Percentiles rank a stretch among this genome's conserved stretches.
Conservation (phyloP, 345 rosid genomes). For the Corchorus capsularis region DNA sequence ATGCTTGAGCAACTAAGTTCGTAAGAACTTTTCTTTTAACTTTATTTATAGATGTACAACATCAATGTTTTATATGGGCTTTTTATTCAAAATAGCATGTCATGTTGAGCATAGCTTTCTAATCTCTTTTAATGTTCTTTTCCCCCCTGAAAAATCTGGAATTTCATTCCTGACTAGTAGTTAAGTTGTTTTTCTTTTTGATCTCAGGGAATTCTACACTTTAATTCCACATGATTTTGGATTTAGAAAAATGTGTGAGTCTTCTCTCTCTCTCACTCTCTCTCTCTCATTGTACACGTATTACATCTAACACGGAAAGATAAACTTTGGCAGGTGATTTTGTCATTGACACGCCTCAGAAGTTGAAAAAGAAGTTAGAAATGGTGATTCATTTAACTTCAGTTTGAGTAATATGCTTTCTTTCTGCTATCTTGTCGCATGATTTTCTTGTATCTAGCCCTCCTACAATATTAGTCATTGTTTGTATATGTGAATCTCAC, state of each 20-base stretch:
- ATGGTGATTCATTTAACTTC: conserved; percentile 53
- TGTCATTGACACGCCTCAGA: conserved; percentile 81
- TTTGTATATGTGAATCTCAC: conserved; percentile 2
- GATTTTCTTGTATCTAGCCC: too few species aligned
- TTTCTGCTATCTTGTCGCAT: too few species aligned
- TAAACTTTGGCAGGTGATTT: conserved; percentile 69
- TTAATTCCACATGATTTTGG: conserved; percentile 95
- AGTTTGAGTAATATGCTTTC: background rate
- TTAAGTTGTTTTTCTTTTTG: background rate
- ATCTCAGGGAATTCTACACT: conserved; percentile 84
- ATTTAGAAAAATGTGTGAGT: conserved; percentile 82
- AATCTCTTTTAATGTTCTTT: background rate
- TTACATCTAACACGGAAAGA: conserved; percentile 20
- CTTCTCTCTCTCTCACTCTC: conserved; percentile 23
- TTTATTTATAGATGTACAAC: background rate
- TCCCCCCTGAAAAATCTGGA: background rate
- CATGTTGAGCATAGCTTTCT: background rate
- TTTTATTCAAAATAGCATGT: conserved; percentile 1
- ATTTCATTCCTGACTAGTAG: background rate
- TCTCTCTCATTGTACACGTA: background rate
- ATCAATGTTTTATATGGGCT: background rate
- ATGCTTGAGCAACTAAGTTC: conserved; percentile 78
- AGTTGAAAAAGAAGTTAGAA: conserved; percentile 79
- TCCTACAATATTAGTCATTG: background rate
- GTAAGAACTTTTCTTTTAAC: conserved; percentile 42